Evolutionary conservation across 2,329 filamentous ascomycete genomes (phyloP), one percentile per base, ranked within the genome.

Genomic region (Dactylellina cionopaga): DNA sequence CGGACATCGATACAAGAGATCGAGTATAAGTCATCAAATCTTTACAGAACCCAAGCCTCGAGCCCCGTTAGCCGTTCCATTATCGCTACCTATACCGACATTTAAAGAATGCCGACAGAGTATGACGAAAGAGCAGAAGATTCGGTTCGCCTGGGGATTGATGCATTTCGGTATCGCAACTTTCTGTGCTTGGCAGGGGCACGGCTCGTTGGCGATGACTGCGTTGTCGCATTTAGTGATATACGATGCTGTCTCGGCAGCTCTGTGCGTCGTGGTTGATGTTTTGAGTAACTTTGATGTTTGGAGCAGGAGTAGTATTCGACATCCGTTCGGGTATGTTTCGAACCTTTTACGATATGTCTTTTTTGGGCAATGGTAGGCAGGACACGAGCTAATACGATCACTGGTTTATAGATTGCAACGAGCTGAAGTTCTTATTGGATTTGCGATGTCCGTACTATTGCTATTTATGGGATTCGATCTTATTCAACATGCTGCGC

Each of bases 381-480:
- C 27, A 22, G 35, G 46, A 46, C 15, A 17, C 5, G 29, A 31
- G 31, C 65, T 70, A 52, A 70, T 25, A 6, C 1, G 17, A 37
- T 24, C 9, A 39, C 31, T 11, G 10, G n/a, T 25, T 35, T 33
- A 17, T 59, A 80, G 90, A 2, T 86, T 99, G 22, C 92, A 97
- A 81, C 88, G 95, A 59, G 91, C 91, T 68, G 95, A 99, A 80
- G 94, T 99, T 3, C 86, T 99, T 13, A 92, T 93, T 33, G 95
- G 95, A 15, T 96, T 99, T 75, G 95, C 93, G 72, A 92, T 98
- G 88, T 96, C 92, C 55, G 90, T 99, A 37, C 92, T 97, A 74
- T 86, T 99, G 10, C 87, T 96, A n/a, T 99, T 99, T 81, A 96
- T 96, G 84, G 94, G 94, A 17, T 90, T 98, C 77, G 95, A 99